These are phyloP conservation scores for Cinchona pubescens DNA, from an alignment of 257 asterid species.

Conservation along the genomic window DNA sequence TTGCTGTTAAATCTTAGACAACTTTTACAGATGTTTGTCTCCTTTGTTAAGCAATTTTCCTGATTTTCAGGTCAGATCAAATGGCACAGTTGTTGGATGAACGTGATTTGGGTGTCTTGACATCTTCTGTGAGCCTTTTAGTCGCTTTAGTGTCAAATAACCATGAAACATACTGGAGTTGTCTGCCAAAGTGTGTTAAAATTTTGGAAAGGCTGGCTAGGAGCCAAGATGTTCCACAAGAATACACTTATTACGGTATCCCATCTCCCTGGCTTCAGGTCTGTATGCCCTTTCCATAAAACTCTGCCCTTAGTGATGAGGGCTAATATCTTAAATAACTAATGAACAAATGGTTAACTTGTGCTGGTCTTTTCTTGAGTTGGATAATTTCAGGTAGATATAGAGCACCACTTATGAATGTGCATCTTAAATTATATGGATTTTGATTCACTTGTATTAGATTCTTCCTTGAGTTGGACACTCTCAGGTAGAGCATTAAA, in stretches of 20 bases:
- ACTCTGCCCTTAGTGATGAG: background rate
- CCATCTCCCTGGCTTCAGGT: conserved; percentile 99
- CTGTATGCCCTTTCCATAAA: conserved; percentile 25
- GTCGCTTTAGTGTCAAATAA: conserved; percentile 92
- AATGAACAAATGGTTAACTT: background rate
- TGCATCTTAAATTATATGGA: background rate
- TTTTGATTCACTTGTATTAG: background rate
- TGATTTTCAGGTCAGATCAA: conserved; percentile 81
- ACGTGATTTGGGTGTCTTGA: conserved; percentile 97
- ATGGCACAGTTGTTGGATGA: conserved; percentile 97
- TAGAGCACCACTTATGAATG: background rate
- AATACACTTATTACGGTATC: conserved; percentile 94
- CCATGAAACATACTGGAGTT: conserved; percentile 96
- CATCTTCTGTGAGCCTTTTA: conserved; percentile 95
- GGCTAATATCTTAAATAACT: background rate
- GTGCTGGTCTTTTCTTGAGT: background rate
- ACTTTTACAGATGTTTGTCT: background rate
- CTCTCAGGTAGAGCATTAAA: background rate
- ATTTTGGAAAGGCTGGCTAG: conserved; percentile 89
- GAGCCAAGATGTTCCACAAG: conserved; percentile 96
- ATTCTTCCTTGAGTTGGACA: conserved; percentile 2
- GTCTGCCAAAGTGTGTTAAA: conserved; percentile 94
- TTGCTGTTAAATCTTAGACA: background rate
- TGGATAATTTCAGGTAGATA: background rate
- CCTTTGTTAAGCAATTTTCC: conserved; percentile 12